A percentile compares a stretch with the other conserved stretches of the same genome.
Evolutionary conservation across 352 stramenopile species (phyloP).

Genomic region (Hyaloperonospora arabidopsidis): DNA sequence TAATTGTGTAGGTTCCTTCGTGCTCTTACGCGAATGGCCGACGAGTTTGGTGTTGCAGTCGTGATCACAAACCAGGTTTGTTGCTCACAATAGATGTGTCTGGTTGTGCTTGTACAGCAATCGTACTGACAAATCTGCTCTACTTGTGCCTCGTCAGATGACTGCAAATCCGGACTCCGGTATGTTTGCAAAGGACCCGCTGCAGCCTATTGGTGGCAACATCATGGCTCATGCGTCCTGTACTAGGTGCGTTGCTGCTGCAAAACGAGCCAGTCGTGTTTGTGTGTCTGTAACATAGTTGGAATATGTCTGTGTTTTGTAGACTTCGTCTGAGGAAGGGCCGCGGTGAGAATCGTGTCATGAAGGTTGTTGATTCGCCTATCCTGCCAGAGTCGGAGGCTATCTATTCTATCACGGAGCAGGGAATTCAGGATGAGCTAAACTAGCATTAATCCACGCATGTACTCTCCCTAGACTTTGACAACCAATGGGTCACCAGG

Average conservation of each 20-base stretch:
- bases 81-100: neutral
- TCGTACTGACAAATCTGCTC: too few species aligned
- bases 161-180: slow-evolving; percentile 83
- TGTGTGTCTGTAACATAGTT: slow-evolving; percentile 3
- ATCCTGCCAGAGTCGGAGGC: slow-evolving; percentile 96
- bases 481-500: slow-evolving; percentile 11
- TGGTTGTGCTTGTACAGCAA: neutral
- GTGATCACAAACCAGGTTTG: slow-evolving; percentile 84
- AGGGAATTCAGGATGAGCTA: slow-evolving; percentile 90
- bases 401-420: slow-evolving; percentile 95
- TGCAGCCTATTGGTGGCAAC: slow-evolving; percentile 88
- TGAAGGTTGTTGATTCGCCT: slow-evolving; percentile 95
- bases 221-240: slow-evolving; percentile 84
- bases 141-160: slow-evolving; percentile 40
- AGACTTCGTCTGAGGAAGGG: slow-evolving; percentile 93
- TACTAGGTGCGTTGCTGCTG: slow-evolving; percentile 41
- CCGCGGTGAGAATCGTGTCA: slow-evolving; percentile 97
- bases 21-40: slow-evolving; percentile 93
- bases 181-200: slow-evolving; percentile 86
- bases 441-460: slow-evolving; percentile 47
- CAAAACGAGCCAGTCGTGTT: neutral
- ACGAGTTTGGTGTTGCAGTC: slow-evolving; percentile 98
- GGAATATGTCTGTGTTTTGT: slow-evolving; percentile 2
- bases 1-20: slow-evolving; percentile 88
- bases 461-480: slow-evolving; percentile 5